These are phyloP conservation scores for Geotrichum reessii DNA, from an alignment of 1,139 yeast genomes.

Conservation along the genomic window DNA sequence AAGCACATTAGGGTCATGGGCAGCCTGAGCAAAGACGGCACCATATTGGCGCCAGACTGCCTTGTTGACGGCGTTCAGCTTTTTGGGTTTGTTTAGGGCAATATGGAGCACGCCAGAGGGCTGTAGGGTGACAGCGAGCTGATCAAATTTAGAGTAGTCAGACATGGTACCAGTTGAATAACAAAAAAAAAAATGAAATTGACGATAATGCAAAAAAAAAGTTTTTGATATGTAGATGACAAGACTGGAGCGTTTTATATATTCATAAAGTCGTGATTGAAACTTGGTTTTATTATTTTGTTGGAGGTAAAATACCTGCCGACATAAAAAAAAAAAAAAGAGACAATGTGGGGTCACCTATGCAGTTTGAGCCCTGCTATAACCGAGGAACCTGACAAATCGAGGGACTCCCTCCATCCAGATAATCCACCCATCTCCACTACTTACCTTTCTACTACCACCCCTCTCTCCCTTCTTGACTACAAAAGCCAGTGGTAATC, in stretches of 20 bases:
- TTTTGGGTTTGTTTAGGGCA: conserved; percentile 57
- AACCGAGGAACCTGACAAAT: background rate
- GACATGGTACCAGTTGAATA: background rate
- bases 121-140: conserved; percentile 23
- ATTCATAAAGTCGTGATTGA: too few species aligned
- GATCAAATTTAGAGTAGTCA: conserved; percentile 11
- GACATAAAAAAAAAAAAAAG: too few species aligned
- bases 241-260: too few species aligned
- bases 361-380: background rate
- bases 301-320: too few species aligned
- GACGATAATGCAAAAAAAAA: background rate
- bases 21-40: conserved; percentile 46
- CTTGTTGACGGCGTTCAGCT: conserved; percentile 55
- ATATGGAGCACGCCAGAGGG: conserved; percentile 52
- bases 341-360: too few species aligned
- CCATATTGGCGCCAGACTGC: conserved; percentile 42
- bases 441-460: too few species aligned
- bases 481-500: background rate
- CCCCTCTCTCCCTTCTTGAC: background rate
- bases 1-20: conserved; percentile 40
- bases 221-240: too few species aligned
- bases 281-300: too few species aligned
- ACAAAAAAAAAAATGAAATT: background rate
- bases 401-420: background rate
- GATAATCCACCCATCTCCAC: background rate